phyloP scores from a whole-genome alignment of 495 filamentous ascomycete species.

The Aspergillus conjunctus region DNA sequence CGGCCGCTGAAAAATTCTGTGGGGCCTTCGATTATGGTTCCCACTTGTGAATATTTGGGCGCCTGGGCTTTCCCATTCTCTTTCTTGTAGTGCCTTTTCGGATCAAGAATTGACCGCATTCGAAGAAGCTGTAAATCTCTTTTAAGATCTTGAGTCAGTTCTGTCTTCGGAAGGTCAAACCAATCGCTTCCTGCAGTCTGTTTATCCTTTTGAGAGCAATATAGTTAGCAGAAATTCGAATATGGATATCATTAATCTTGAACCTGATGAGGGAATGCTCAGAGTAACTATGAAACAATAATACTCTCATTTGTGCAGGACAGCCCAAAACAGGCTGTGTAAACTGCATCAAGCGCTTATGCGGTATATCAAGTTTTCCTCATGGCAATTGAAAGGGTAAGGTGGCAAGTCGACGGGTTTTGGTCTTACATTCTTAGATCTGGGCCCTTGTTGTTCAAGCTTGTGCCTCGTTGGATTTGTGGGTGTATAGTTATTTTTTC shows the following conservation, averaged over 20 bases:
- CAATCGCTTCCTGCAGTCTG: conserved; percentile 66
- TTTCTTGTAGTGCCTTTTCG: conserved; percentile 92
- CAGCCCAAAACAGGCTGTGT: conserved; percentile 73
- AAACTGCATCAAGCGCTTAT: conserved; percentile 64
- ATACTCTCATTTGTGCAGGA: conserved; percentile 72
- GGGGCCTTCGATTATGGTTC: conserved; percentile 84
- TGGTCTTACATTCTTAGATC: conserved; percentile 48
- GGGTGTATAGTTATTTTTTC: conserved; percentile 31
- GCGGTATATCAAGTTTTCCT: conserved; percentile 66
- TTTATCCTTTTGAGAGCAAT: conserved; percentile 48
- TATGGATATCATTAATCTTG: background rate
- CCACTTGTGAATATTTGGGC: conserved; percentile 84
- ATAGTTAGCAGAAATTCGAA: conserved; percentile 31
- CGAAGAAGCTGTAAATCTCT: conserved; percentile 83
- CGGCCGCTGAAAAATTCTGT: conserved; percentile 82
- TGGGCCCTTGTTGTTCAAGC: background rate
- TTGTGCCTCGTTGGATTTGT: background rate
- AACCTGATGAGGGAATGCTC: conserved; percentile 51
- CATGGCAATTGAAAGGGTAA: conserved; percentile 50
- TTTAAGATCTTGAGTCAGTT: conserved; percentile 80
- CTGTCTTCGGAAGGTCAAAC: conserved; percentile 83
- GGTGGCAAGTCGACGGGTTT: conserved; percentile 15
- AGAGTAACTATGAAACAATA: conserved; percentile 98
- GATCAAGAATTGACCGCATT: conserved; percentile 86
- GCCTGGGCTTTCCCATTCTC: conserved; percentile 63